A percentile compares a stretch with the other conserved stretches of the same genome.
These are phyloP conservation scores for Verticillium isaacii DNA, from an alignment of 2,329 filamentous ascomycete genomes.

Conservation along the genomic window DNA sequence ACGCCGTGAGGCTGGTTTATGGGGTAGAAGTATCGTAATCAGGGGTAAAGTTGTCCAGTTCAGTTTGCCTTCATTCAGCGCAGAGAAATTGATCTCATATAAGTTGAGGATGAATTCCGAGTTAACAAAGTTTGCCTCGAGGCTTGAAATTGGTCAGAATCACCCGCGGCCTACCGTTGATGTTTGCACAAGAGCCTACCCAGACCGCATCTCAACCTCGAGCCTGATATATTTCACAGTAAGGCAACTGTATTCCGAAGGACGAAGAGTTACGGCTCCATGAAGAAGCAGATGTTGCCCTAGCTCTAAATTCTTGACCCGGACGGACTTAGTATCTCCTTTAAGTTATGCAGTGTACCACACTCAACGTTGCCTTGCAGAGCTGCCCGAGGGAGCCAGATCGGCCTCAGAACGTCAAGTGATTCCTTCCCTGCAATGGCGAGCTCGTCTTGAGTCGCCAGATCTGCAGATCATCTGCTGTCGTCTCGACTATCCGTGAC, in stretches of 20 bases:
- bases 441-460: not conserved
- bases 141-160: too few relatives aligned
- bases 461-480: too few relatives aligned
- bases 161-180: not conserved
- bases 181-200: constrained; percentile 9
- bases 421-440: not conserved
- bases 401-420: not conserved
- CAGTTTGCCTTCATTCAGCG: too few relatives aligned
- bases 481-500: too few relatives aligned
- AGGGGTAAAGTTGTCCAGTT: too few relatives aligned
- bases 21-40: too few relatives aligned
- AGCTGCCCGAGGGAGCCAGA: not conserved
- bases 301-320: not conserved
- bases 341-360: not conserved
- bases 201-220: constrained; percentile 9
- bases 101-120: too few relatives aligned
- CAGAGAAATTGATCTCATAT: too few relatives aligned
- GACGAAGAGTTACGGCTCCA: not conserved
- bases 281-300: not conserved
- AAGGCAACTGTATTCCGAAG: too few relatives aligned
- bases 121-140: too few relatives aligned
- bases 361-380: not conserved
- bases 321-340: not conserved
- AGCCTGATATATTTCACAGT: not conserved
- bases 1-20: too few relatives aligned